phyloP scores from a whole-genome alignment of 495 filamentous ascomycete genomes.

The Xylaria longipes region DNA sequence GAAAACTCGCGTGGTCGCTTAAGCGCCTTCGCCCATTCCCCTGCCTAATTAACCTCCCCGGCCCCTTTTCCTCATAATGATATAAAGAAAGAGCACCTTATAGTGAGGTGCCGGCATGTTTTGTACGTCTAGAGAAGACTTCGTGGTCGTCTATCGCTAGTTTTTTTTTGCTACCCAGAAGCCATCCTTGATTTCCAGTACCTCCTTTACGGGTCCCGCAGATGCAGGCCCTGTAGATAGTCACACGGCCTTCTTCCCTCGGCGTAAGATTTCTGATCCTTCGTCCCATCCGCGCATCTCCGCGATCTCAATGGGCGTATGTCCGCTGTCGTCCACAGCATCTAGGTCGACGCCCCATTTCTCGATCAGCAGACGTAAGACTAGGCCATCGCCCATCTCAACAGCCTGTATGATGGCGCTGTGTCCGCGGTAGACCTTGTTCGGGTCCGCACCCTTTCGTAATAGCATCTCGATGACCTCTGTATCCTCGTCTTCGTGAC shows the following conservation, averaged over 20 bases:
- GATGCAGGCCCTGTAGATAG: conserved; percentile 18
- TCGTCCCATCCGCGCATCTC: conserved; percentile 47
- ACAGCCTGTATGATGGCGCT: conserved; percentile 59
- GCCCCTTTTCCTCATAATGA: background rate
- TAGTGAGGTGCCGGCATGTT: background rate
- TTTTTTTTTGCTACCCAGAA: conserved; percentile 11
- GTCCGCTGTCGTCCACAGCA: conserved; percentile 47
- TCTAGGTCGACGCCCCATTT: conserved; percentile 51
- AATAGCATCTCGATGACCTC: conserved; percentile 57
- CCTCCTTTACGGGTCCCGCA: conserved; percentile 13
- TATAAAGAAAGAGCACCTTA: background rate
- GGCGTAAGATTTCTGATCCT: conserved; percentile 35
- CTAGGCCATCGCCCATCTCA: conserved; percentile 50
- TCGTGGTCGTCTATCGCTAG: background rate
- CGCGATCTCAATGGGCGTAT: conserved; percentile 47
- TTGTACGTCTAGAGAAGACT: background rate
- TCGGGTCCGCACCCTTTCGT: conserved; percentile 59
- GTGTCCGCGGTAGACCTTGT: conserved; percentile 61
- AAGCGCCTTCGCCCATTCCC: background rate
- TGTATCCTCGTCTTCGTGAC: conserved; percentile 52
- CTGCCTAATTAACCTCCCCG: background rate
- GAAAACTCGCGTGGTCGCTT: background rate
- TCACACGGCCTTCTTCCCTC: conserved; percentile 26
- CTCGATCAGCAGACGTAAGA: conserved; percentile 53
- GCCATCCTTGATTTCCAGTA: conserved; percentile 16